Conservation (phyloP, 225 moss, liverwort and hornwort genomes). For the Neckera pumila region DNA sequence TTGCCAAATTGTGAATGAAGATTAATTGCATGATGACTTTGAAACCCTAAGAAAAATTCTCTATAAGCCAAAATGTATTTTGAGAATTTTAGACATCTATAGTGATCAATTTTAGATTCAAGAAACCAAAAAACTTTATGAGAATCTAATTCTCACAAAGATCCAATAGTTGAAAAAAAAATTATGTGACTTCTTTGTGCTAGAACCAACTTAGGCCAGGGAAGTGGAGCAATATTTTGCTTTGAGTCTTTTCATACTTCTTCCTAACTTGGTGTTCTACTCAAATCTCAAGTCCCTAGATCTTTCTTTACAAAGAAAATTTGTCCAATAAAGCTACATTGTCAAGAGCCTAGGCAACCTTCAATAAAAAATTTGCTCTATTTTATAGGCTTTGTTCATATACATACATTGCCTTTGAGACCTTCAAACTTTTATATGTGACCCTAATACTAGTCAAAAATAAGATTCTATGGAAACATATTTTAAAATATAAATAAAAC, state of each 20-base stretch:
- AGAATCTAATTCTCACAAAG: not conserved
- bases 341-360: not conserved
- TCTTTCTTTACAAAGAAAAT: too few relatives aligned
- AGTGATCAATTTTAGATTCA: not conserved
- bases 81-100: not conserved
- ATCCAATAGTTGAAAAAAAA: not conserved
- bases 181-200: not conserved
- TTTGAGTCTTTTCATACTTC: not conserved
- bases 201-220: fast-evolving
- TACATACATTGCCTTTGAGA: not conserved
- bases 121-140: not conserved
- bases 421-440: not conserved
- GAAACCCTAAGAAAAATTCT: not conserved
- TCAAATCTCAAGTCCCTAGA: not conserved
- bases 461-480: too few relatives aligned
- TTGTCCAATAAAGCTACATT: not conserved
- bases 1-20: too few relatives aligned
- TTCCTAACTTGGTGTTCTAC: not conserved
- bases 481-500: too few relatives aligned
- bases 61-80: not conserved
- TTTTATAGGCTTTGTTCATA: not conserved
- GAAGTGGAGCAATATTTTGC: fast-evolving
- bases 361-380: not conserved
- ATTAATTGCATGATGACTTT: not conserved
- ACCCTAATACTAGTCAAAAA: not conserved